Evolutionary conservation across 2,329 filamentous ascomycete genomes (phyloP).

Genomic region (Aspergillus transmontanensis): DNA sequence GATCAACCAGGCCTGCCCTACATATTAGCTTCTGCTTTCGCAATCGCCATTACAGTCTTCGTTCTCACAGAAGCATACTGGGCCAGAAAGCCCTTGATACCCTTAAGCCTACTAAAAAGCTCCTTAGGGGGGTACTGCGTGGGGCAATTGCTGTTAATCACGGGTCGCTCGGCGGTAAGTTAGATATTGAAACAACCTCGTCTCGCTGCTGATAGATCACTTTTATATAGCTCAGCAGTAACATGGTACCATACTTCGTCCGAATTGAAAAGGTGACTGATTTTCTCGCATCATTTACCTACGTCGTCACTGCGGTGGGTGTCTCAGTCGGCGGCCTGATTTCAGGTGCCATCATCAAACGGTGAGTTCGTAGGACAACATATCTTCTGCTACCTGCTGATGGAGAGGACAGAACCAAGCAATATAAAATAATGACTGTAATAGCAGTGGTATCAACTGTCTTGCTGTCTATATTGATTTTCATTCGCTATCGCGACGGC

Average conservation of each 20-base stretch:
- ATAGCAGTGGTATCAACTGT: background rate
- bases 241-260: slow-evolving; percentile 17
- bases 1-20: background rate
- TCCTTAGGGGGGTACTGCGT: background rate
- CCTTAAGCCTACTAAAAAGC: background rate
- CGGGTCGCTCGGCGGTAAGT: slow-evolving; percentile 3
- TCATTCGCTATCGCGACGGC: slow-evolving; percentile 15
- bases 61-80: slow-evolving; percentile 6
- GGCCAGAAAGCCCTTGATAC: slow-evolving; percentile 4
- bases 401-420: background rate
- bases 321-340: slow-evolving; percentile 15
- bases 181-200: too few species aligned
- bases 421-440: slow-evolving; percentile 9
- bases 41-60: background rate
- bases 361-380: background rate
- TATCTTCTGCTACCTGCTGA: background rate
- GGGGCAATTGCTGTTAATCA: slow-evolving; percentile 1
- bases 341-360: slow-evolving; percentile 11
- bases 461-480: slow-evolving; percentile 13
- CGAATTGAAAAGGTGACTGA: slow-evolving; percentile 16
- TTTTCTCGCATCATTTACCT: slow-evolving; percentile 10
- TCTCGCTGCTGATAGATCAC: background rate
- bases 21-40: background rate
- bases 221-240: slow-evolving; percentile 1
- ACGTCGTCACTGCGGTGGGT: slow-evolving; percentile 11